Evolutionary conservation across 2,329 filamentous ascomycete genomes (phyloP), one percentile per base, ranked within the genome.

Genomic region (Aspergillus sp.): DNA sequence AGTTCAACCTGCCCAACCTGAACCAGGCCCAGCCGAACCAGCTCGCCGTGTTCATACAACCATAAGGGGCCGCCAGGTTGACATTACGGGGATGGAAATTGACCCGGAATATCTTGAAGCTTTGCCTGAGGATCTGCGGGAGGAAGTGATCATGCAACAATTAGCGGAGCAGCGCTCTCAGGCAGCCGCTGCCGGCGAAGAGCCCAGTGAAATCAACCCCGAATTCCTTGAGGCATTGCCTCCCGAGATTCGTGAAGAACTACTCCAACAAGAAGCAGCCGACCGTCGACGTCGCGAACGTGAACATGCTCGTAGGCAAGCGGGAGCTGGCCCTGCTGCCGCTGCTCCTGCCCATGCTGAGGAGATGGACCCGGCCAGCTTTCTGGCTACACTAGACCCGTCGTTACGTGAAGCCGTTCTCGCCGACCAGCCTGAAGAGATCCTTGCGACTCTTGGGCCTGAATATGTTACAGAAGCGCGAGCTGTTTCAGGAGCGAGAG

Each of bases 171-270:
- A 93, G 64, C 87, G 93, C 62, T 89, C 89, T 7, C 86, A 95
- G 73, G 90, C 91, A 75, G 88, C 71, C 21, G 84, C 79, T 76
- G 82, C 84, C 24, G 84, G 86, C 17, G 90, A 93, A 59, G 87
- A 92, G 67, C 74, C 75, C 14, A 77, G 70, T 43, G 74, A 77
- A 58, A 93, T 96, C 60, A 93, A 92, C 74, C 90, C 91, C 63
- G 93, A 97, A 68, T 99, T 99, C 75, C 81, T 99, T 11, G 91
- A 97, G 70, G 95, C 93, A 8, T 81, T 99, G 19, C 95, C 95
- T 1, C 86, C 90, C 19, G 93, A 98, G 55, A 89, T 99, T 55
- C 90, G 95, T 35, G 83, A 90, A 62, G 96, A 99, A 71, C 87
- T 99, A 62, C 86, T 96, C 37, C 90, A 96, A 68, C 90, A 96